Evolutionary conservation across 371 early-diverging fungal genomes (phyloP).

Genomic region (Apophysomyces elegans): DNA sequence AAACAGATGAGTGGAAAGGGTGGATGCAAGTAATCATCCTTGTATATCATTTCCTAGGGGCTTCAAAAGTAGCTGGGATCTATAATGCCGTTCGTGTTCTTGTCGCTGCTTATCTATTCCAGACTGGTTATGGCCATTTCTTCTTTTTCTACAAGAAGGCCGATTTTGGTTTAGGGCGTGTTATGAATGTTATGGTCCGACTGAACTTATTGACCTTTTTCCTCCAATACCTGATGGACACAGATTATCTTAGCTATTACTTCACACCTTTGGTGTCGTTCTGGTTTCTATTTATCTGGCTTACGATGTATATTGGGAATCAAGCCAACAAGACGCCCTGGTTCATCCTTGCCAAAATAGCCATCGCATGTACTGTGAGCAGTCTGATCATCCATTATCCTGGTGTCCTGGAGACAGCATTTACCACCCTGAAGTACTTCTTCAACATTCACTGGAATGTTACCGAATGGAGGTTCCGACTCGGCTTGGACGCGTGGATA

Average conservation of each 20-base stretch:
- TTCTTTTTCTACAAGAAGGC: constrained; percentile 70
- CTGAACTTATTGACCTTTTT: constrained; percentile 71
- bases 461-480: constrained; percentile 70
- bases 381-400: constrained; percentile 44
- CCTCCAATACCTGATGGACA: constrained; percentile 69
- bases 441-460: constrained; percentile 62
- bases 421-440: constrained; percentile 38
- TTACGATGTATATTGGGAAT: constrained; percentile 62
- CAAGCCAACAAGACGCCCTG: constrained; percentile 44
- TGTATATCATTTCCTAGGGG: constrained; percentile 75
- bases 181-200: constrained; percentile 66
- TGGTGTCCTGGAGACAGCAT: constrained; percentile 45
- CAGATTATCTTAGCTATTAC: constrained; percentile 73
- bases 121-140: constrained; percentile 84
- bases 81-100: constrained; percentile 74
- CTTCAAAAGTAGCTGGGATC: constrained; percentile 62
- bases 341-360: constrained; percentile 58
- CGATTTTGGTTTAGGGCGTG: constrained; percentile 65
- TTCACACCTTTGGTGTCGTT: constrained; percentile 76
- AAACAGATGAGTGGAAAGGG: constrained; percentile 88
- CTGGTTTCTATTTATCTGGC: constrained; percentile 72
- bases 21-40: constrained; percentile 85
- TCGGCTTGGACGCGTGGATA: constrained; percentile 63
- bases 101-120: constrained; percentile 79
- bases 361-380: constrained; percentile 39